phyloP scores from a whole-genome alignment of 441 rosid genomes.

The Gossypium trilobum region DNA sequence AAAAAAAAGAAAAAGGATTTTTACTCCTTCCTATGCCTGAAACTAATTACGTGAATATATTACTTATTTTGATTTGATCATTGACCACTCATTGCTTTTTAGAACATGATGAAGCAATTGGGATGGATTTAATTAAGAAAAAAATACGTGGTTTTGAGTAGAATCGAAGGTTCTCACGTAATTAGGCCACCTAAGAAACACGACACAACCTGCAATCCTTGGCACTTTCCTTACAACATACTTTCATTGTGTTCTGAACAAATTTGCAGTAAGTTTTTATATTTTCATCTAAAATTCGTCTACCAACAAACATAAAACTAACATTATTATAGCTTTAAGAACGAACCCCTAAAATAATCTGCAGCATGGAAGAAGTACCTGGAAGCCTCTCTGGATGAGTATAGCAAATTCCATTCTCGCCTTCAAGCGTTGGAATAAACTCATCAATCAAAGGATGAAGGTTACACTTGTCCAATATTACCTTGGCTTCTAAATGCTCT shows the following conservation, averaged over 20 bases:
- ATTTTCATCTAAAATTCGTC: background rate
- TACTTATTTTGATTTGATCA: background rate
- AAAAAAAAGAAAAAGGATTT: too few relatives aligned
- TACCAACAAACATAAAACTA: background rate
- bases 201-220: background rate
- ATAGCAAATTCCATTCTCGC: conserved; percentile 45
- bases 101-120: background rate
- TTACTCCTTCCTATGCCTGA: background rate
- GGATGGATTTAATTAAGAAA: background rate
- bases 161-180: background rate
- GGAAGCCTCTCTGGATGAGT: conserved; percentile 97
- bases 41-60: background rate
- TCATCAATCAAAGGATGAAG: conserved; percentile 76
- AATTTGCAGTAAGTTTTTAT: background rate
- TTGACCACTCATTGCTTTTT: background rate
- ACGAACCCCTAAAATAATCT: too few relatives aligned
- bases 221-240: background rate
- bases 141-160: background rate
- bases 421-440: background rate
- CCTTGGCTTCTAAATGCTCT: conserved; percentile 75
- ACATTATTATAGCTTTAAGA: too few relatives aligned
- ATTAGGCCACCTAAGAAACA: background rate
- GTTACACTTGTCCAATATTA: conserved; percentile 41
- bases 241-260: background rate
- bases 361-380: conserved; percentile 23